Evolutionary conservation across 495 filamentous ascomycete genomes (phyloP), one percentile per base, ranked within the genome.

Genomic region (Penicillium daleae): DNA sequence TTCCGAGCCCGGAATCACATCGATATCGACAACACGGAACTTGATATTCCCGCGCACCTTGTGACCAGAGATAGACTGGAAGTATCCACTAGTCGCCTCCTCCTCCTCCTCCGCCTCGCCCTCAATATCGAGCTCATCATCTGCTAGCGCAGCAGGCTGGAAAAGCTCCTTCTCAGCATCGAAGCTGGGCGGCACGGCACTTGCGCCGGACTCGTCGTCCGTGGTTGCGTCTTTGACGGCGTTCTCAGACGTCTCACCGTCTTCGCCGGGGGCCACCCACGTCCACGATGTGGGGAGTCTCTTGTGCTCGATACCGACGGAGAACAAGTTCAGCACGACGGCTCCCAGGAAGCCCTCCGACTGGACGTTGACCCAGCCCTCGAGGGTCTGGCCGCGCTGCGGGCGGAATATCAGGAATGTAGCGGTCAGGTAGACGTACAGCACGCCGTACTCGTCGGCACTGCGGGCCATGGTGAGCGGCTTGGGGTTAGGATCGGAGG

Each of bases 291-390:
- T 71, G 8, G 90, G 91, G 21, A 94, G 77, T 59, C 85, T 80
- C 65, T 84, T 84, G 63, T 83, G 77, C 62, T 89, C 85, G 53
- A 94, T 87, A 42, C 83, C 86, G 1, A 89, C 89, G 62, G 87
- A 89, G 80, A 93, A 92, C 19, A 90, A 76, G 72, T 94, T 94
- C 66, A 87, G 86, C 15, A 86, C 88, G 3, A 92, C 79, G 4
- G 92, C 75, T 24, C 89, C 89, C 1, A 94, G 68, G 68, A 92
- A 88, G 9, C 86, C 85, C 60, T 89, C 85, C n/a, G 86, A 89
- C 68, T 90, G 87, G 35, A 92, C 75, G 64, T 89, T 91, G 32
- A 92, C 83, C 72, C 79, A 86, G 13, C 87, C 91, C 56, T 90
- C 84, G 26, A 93, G 73, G 35, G 70, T 75, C 27, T 79, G 78